Percentiles rank a stretch among this genome's conserved stretches.
phyloP scores from a whole-genome alignment of 495 filamentous ascomycete genomes.

The Clavariopsis aquatica region DNA sequence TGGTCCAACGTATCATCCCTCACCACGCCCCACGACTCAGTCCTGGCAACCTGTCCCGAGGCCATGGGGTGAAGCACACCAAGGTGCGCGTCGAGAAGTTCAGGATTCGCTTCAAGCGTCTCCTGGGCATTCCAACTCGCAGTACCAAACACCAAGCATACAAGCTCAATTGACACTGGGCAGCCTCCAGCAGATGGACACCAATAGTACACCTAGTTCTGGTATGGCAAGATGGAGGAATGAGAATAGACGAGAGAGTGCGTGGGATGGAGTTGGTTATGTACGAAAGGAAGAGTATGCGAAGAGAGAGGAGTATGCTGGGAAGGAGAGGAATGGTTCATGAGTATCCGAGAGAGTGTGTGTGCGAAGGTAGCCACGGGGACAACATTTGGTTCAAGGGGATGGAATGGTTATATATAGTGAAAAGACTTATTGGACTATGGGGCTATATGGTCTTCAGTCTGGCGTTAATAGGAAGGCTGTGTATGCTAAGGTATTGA shows the following conservation, averaged over 20 bases:
- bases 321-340: not conserved
- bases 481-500: not conserved
- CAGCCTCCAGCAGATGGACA: not conserved
- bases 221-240: not conserved
- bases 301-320: not conserved
- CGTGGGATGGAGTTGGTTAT: not conserved
- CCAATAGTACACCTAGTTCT: not conserved
- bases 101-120: too few species aligned
- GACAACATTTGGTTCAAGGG: too few species aligned
- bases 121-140: too few species aligned
- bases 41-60: conserved; percentile 6
- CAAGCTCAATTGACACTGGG: not conserved
- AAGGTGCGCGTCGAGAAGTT: not conserved
- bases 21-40: not conserved
- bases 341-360: not conserved
- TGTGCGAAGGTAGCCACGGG: too few species aligned
- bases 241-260: not conserved
- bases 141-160: not conserved
- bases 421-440: not conserved
- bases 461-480: conserved; percentile 3
- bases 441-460: not conserved
- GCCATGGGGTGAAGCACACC: not conserved
- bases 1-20: not conserved
- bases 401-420: not conserved
- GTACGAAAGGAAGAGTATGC: not conserved